Evolutionary conservation across 805 yeast species (phyloP).

Genomic region (Candida insectalens): DNA sequence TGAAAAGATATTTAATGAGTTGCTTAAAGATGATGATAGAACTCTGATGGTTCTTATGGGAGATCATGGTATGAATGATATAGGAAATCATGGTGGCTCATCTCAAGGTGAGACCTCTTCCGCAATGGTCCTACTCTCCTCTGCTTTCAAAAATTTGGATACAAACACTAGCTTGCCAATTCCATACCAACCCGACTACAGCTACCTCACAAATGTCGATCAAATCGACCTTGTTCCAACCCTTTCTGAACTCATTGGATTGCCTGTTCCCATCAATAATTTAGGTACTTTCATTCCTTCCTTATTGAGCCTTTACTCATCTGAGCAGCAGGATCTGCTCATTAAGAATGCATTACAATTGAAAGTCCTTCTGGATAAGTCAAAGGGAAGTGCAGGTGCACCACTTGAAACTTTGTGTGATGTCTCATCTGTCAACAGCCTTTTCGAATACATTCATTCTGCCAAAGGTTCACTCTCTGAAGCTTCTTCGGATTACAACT

Average conservation of each 20-base stretch:
- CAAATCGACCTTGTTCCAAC: conserved; percentile 75
- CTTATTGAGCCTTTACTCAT: conserved; percentile 43
- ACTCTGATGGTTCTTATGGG: conserved; percentile 75
- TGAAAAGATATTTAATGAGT: conserved; percentile 32
- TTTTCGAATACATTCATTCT: conserved; percentile 26
- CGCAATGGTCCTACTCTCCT: conserved; percentile 62
- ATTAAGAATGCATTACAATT: conserved; percentile 52
- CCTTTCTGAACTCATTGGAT: conserved; percentile 45
- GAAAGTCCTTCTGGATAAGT: conserved; percentile 34
- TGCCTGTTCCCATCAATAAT: conserved; percentile 63
- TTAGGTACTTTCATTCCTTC: conserved; percentile 63
- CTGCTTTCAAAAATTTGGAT: conserved; percentile 31
- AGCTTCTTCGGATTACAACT: conserved; percentile 67
- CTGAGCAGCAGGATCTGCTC: conserved; percentile 28
- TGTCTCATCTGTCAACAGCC: conserved; percentile 5
- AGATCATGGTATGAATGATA: conserved; percentile 94
- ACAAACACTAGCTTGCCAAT: conserved; percentile 25
- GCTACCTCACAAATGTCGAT: conserved; percentile 42
- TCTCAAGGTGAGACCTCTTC: conserved; percentile 89
- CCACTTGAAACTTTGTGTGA: conserved; percentile 8
- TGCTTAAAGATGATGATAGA: conserved; percentile 21
- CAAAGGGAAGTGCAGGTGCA: conserved; percentile 10
- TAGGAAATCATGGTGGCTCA: conserved; percentile 96
- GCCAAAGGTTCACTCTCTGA: conserved; percentile 44
- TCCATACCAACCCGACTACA: conserved; percentile 31